A percentile compares a stretch with the other conserved stretches of the same genome.
phyloP scores from a whole-genome alignment of 371 early-diverging fungal species.

The Mortierella sp. region DNA sequence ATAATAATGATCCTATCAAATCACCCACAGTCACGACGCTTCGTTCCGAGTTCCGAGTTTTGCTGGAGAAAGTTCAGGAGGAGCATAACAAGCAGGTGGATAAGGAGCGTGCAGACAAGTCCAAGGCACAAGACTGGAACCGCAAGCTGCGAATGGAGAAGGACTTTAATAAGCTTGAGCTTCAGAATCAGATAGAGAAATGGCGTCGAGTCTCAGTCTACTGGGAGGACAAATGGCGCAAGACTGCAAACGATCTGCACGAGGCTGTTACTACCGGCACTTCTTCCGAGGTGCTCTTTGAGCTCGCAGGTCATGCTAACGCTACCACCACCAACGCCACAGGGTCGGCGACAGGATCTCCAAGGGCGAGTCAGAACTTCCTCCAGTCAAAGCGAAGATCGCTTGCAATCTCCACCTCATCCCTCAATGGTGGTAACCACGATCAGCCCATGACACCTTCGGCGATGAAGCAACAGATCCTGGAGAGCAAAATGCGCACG shows the following conservation, averaged over 20 bases:
- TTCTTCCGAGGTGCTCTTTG: constrained; percentile 39
- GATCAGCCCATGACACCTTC: constrained; percentile 48
- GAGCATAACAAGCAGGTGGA: constrained; percentile 46
- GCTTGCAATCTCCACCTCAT: constrained; percentile 22
- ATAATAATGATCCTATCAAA: constrained; percentile 54
- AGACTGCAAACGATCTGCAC: constrained; percentile 50
- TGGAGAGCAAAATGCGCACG: constrained; percentile 41
- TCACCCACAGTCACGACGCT: constrained; percentile 49
- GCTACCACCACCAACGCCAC: not conserved
- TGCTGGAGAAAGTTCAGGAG: constrained; percentile 50
- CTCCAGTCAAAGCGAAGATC: constrained; percentile 30
- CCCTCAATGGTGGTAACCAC: not conserved
- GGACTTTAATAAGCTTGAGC: constrained; percentile 53
- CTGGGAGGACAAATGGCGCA: constrained; percentile 55
- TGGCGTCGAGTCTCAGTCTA: constrained; percentile 49
- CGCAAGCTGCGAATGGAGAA: constrained; percentile 52
- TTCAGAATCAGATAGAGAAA: constrained; percentile 53
- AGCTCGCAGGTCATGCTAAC: constrained; percentile 16
- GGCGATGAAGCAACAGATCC: constrained; percentile 43
- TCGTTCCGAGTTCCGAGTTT: constrained; percentile 43
- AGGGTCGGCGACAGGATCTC: constrained; percentile 7
- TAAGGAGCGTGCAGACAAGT: constrained; percentile 28
- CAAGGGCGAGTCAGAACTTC: constrained; percentile 22
- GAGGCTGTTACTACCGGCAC: constrained; percentile 50
- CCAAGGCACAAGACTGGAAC: constrained; percentile 54